Evolutionary conservation across 2,329 filamentous ascomycete species (phyloP).

Genomic region (Hypoxylon sp.): DNA sequence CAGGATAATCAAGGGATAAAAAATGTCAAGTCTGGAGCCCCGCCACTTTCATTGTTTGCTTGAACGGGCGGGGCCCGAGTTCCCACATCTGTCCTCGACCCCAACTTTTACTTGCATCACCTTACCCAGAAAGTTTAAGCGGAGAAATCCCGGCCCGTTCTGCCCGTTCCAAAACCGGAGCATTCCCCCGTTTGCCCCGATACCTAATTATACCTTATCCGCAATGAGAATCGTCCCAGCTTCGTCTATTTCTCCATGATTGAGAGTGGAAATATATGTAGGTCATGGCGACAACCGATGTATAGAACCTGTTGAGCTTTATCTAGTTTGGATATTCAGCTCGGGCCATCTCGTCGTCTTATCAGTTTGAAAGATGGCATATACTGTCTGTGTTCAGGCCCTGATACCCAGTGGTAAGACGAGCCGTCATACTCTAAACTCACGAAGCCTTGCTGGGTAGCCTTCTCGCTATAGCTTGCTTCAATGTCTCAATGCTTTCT

Average conservation of each 20-base stretch:
- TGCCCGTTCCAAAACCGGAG: not conserved
- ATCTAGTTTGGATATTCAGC: not conserved
- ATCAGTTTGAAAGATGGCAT: not conserved
- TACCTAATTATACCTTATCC: too few species aligned
- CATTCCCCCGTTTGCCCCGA: constrained; percentile 5
- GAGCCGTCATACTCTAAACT: not conserved
- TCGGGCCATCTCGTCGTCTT: not conserved
- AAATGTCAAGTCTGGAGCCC: constrained; percentile 35
- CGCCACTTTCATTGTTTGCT: constrained; percentile 30
- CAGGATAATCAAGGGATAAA: constrained; percentile 29
- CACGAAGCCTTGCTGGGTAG: constrained; percentile 40
- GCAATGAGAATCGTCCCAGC: not conserved
- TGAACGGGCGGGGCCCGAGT: constrained; percentile 22
- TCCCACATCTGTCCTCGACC: not conserved
- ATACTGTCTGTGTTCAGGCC: not conserved
- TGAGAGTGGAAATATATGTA: not conserved
- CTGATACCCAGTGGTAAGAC: constrained; percentile 12
- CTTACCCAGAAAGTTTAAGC: constrained; percentile 18
- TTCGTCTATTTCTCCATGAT: not conserved
- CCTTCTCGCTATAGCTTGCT: constrained; percentile 53
- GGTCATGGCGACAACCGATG: not conserved
- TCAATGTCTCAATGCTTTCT: constrained; percentile 58
- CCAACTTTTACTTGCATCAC: not conserved
- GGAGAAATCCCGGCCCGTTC: constrained; percentile 33
- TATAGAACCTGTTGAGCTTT: not conserved